Evolutionary conservation across 495 filamentous ascomycete genomes (phyloP), one percentile per base, ranked within the genome.

Genomic region (Articulospora tetracladia): DNA sequence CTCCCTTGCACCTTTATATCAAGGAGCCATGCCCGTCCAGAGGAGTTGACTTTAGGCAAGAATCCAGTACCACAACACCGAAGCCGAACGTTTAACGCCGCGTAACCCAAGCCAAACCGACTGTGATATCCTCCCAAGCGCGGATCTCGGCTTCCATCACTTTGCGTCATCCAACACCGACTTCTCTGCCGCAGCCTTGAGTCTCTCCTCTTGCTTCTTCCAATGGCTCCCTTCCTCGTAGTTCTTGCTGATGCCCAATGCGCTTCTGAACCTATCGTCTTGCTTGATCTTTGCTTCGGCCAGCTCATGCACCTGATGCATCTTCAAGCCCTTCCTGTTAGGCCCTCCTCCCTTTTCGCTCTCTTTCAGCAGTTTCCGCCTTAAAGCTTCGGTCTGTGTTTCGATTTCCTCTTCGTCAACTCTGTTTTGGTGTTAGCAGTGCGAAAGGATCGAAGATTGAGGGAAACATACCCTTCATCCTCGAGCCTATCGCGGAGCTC

Each of bases 281-380:
- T 99, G 93, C 71, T 89, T 87, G 68, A 96, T 93, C 84, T 99
- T 99, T 55, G 93, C 93, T 70, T 92, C 87, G 24, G 94, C 94
- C 66, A 96, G 74, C 74, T 98, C 93, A 82, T 99, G 94, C 24
- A 98, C 93, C 73, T 97, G 91, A 76, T 98, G 92, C 59, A 83
- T 77, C 75, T 97, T 99, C 48, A 97, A 76, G 27, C 77, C 80
- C 65, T 75, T 79, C 65, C 73, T 76, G 36, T 72, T 70, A 17
- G 67, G 68, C 15, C 62, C 71, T 34, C 68, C 66, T 10, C 62
- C 57, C 13, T 68, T 67, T 50, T 82, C 76, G 70, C 82, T 73
- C 64, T 86, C 80, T 6, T 73, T 76, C 30, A 83, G 70, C 0
- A 92, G 74, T 62, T 89, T 85, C 66, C 83, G 79, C 10, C 90